These are phyloP conservation scores for Zizania latifolia DNA, from an alignment of 176 grass and related monocot genomes.

Conservation along the genomic window DNA sequence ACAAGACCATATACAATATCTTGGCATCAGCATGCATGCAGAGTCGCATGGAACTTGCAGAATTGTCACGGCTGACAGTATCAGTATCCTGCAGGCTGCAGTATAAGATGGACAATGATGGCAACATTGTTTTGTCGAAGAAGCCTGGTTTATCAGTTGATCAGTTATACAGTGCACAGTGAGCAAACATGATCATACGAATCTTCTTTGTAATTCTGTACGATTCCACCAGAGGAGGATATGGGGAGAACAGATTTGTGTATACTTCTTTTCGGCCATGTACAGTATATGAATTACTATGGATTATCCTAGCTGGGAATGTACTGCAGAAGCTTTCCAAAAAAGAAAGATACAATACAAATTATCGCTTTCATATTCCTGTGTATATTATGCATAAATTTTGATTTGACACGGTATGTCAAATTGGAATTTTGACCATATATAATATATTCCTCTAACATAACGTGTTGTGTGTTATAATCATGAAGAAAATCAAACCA, in stretches of 20 bases:
- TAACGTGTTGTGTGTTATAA: too few species aligned
- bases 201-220: neutral
- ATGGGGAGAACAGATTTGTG: neutral
- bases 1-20: conserved; percentile 63
- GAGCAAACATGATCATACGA: conserved; percentile 13
- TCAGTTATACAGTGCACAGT: conserved; percentile 21
- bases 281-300: too few species aligned
- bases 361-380: conserved; percentile 4
- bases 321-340: neutral
- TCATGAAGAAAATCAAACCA: too few species aligned
- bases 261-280: neutral
- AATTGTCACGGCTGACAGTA: conserved; percentile 43
- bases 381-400: too few species aligned
- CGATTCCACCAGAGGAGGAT: too few species aligned
- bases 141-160: conserved; percentile 23
- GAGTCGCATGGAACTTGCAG: conserved; percentile 56
- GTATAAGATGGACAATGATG: conserved; percentile 32
- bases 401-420: too few species aligned
- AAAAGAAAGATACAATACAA: neutral
- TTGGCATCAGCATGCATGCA: conserved; percentile 54
- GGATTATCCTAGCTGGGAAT: neutral
- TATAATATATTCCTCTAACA: too few species aligned
- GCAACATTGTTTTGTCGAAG: conserved; percentile 49
- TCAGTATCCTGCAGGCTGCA: too few species aligned
- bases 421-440: too few species aligned